These are phyloP conservation scores for Boletellus emodensis DNA, from an alignment of 768 basidiomycete genomes.

Conservation along the genomic window DNA sequence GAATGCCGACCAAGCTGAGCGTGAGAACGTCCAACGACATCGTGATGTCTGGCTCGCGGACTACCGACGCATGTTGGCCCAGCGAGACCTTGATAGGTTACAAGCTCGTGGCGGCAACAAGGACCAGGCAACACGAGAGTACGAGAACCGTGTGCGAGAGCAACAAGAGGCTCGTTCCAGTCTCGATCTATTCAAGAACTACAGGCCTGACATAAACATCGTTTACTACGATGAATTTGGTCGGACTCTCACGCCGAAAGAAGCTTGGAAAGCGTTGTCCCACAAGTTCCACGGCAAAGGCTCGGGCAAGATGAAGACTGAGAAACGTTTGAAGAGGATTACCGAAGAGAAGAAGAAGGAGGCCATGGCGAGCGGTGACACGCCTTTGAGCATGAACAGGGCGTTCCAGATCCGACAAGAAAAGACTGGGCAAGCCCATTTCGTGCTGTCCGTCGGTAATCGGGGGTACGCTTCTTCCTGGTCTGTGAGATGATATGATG, in stretches of 20 bases:
- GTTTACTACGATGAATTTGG: conserved; percentile 98
- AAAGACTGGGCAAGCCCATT: conserved; percentile 93
- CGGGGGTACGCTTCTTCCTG: conserved; percentile 57
- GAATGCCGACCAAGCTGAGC: conserved; percentile 59
- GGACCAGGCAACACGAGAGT: conserved; percentile 92
- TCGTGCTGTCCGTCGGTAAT: conserved; percentile 92
- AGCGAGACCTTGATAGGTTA: conserved; percentile 76
- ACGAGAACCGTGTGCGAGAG: conserved; percentile 88
- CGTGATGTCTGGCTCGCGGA: conserved; percentile 90
- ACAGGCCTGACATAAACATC: conserved; percentile 96
- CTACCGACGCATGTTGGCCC: conserved; percentile 67
- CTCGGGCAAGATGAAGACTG: conserved; percentile 94
- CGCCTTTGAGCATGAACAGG: conserved; percentile 89
- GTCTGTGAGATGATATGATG: too few relatives aligned
- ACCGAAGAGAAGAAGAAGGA: conserved; percentile 95
- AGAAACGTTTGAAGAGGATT: conserved; percentile 94
- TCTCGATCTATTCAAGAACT: conserved; percentile 82
- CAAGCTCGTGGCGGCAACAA: conserved; percentile 76
- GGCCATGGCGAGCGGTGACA: conserved; percentile 94
- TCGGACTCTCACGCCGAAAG: conserved; percentile 81
- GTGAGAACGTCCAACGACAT: conserved; percentile 80
- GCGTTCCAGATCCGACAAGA: conserved; percentile 93
- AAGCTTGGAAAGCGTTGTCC: conserved; percentile 97
- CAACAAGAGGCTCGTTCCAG: conserved; percentile 84
- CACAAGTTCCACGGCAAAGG: conserved; percentile 99